These are phyloP conservation scores for Tilletia caries DNA, from an alignment of 1,284 basidiomycete genomes.

Conservation along the genomic window DNA sequence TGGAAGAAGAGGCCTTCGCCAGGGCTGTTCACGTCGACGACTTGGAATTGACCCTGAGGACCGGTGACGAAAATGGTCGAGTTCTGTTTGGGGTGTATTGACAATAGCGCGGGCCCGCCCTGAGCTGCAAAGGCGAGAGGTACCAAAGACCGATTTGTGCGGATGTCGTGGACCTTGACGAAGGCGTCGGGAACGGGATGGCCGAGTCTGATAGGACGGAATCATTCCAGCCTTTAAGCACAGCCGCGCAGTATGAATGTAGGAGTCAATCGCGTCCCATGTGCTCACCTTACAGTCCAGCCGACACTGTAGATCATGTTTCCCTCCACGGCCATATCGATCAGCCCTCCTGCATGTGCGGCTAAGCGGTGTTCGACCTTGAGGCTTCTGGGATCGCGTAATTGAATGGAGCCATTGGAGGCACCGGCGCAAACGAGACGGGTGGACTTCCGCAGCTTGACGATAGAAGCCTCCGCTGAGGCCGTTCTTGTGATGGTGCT, in stretches of 20 bases:
- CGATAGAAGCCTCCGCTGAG: slow-evolving; percentile 41
- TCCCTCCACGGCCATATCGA: slow-evolving; percentile 50
- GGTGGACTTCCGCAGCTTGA: slow-evolving; percentile 40
- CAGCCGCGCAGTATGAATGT: not conserved
- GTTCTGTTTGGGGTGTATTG: slow-evolving; percentile 73
- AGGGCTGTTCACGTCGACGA: slow-evolving; percentile 75
- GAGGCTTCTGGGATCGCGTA: slow-evolving; percentile 49
- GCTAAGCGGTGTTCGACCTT: slow-evolving; percentile 43
- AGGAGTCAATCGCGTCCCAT: not conserved
- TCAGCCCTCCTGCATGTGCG: slow-evolving; percentile 52
- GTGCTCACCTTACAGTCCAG: slow-evolving; percentile 46
- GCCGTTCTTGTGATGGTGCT: slow-evolving; percentile 38
- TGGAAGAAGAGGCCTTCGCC: slow-evolving; percentile 70
- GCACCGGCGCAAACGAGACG: slow-evolving; percentile 41
- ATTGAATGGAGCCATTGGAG: slow-evolving; percentile 45
- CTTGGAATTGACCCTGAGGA: slow-evolving; percentile 80
- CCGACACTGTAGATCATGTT: slow-evolving; percentile 49
- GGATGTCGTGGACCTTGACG: slow-evolving; percentile 86
- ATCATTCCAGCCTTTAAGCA: not conserved
- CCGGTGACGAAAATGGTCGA: slow-evolving; percentile 78
- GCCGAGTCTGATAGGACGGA: slow-evolving; percentile 65
- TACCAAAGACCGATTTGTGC: slow-evolving; percentile 72
- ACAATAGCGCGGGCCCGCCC: slow-evolving; percentile 80
- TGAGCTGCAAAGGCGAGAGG: slow-evolving; percentile 75
- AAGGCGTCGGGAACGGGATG: slow-evolving; percentile 85